Base-by-base conservation (phyloP, 495 filamentous ascomycete genomes). In the Margaritispora aquatica region DNA sequence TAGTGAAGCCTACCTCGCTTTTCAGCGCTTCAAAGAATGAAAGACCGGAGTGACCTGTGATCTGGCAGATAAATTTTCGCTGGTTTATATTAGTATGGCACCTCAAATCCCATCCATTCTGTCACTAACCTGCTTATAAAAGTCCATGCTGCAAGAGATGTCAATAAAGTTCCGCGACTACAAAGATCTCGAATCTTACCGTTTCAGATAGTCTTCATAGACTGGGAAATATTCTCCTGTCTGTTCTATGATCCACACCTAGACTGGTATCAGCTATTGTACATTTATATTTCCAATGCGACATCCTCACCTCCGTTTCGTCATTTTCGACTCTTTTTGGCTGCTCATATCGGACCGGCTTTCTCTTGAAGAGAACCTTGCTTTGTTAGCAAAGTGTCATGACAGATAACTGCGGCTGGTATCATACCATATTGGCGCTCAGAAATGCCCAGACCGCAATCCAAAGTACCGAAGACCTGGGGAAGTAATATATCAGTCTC, bases 291-390 rank as follows among this genome's bases (percentile, higher is more conserved):
- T 13, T 54, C 29, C 29, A n/a, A 8, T 15, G 21, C 7, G 19
- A 46, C 31, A 24, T 26, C 63, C 78, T 62, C 79, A 90, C 90
- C 81, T 96, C 90, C 52, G 82, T 79, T 62, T 86, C 83, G 53
- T 94, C 88, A 82, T 92, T 85, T 55, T 89, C 80, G 61, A 93
- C 84, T 55, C 82, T 75, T 0, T 90, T 89, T 57, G 77, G 77
- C 54, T 85, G 77, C 55, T 93, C 74, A 69, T 88, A 88, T 76
- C 91, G 88, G 65, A 98, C 92, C 55, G 92, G 92, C 73, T 97
- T 98, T 64, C 93, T 85, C 75, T 97, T 97, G 74, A 90, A 96
- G 57, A 95, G 81, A 58, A 97, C 94, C 94, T 97, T 63, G 13
- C 47, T 11, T 27, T 10, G 38, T 54, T 22, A 59, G 59, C 63